Base-by-base conservation (phyloP, 352 stramenopile species). In the Pythium utonaiense region DNA sequence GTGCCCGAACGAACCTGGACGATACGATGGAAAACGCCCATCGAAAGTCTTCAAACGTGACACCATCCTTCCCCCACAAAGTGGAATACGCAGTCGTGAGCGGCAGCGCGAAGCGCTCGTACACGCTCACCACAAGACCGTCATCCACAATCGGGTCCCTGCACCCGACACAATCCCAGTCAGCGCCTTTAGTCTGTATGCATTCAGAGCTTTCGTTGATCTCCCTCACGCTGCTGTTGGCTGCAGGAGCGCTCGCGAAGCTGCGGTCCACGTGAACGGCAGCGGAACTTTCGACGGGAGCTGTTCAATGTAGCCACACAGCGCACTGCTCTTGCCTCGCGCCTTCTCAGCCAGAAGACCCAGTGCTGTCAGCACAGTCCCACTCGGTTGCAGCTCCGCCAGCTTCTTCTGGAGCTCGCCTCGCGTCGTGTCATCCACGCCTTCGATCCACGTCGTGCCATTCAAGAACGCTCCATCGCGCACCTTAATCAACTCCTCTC, bases 21-120 rank as follows among this genome's bases (percentile, higher is more conserved):
- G 75, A 87, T n/a, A 91, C 74, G 8, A 88, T 73, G 8, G 73
- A 61, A 66, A 88, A 89, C 9, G 81, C 81, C 81, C 81, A 91
- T 16, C 71, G 61, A 44, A 89, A 91, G 28, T 58, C 66, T 6
- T 70, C 73, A 2, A 91, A 51, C 8, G 65, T 73, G n/a, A 66
- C 60, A 9, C 63, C 51, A 38, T 17, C 47, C 3, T 78, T 51
- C 3, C 16, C 50, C 81, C 81, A 91, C 25, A 87, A 27, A 0
- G 41, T 53, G 6, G 79, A 48, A 34, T 82, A 88, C 36, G 67
- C 61, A 6, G 59, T 47, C 2, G 60, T 54, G 45, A 91, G 58
- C 17, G 72, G 75, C 19, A 21, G 49, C 1, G 62, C 70, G 51
- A 77, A 83, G 47, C 67, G 57, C 10, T 65, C 52, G 53, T 73